These are phyloP conservation scores for Rhododendron henanense DNA, from an alignment of 148 eudicot genomes.

Conservation along the genomic window DNA sequence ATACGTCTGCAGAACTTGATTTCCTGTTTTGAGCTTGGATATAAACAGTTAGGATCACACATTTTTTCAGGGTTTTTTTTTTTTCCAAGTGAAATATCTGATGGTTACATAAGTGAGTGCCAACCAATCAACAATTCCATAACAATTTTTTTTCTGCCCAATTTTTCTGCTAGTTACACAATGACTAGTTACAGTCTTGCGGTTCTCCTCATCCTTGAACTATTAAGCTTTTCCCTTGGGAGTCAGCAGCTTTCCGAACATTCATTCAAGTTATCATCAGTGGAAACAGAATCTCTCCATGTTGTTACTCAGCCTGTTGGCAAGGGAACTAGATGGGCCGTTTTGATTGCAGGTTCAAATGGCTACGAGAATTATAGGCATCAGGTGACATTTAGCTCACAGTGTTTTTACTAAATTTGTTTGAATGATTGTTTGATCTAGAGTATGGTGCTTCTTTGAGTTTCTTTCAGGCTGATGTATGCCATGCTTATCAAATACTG, in stretches of 20 bases:
- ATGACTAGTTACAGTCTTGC: not conserved
- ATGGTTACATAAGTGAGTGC: not conserved
- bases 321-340: constrained; percentile 5
- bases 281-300: not conserved
- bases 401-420: not conserved
- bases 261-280: constrained; percentile 3
- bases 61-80: not conserved
- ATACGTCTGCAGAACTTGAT: not conserved
- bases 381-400: not conserved
- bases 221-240: constrained; percentile 5
- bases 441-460: not conserved
- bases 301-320: not conserved
- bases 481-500: constrained; percentile 62
- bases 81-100: not conserved
- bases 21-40: not conserved
- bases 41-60: not conserved
- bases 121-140: not conserved
- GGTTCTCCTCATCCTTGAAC: not conserved
- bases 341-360: constrained; percentile 5
- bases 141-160: not conserved
- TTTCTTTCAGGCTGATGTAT: constrained; percentile 46
- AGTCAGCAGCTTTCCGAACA: constrained; percentile 6
- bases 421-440: not conserved
- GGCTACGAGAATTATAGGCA: constrained; percentile 4
- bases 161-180: not conserved